phyloP scores from a whole-genome alignment of 306 rosid species.

The Cicer chorassanicum region DNA sequence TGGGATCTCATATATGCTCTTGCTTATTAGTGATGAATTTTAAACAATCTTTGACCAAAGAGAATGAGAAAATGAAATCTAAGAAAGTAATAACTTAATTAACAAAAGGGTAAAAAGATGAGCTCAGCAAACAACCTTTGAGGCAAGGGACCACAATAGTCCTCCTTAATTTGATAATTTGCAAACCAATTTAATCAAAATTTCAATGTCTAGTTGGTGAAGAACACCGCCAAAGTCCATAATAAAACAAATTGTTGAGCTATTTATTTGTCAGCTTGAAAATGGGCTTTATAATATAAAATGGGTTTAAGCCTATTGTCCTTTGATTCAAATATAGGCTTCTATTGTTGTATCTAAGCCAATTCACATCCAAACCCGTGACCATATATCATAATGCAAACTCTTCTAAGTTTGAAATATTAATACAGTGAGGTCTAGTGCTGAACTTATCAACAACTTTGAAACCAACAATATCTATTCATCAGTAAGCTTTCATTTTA shows the following conservation, averaged over 20 bases:
- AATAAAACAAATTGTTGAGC: conserved; percentile 57
- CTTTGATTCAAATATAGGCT: conserved; percentile 30
- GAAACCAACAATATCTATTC: conserved; percentile 26
- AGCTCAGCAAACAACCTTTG: conserved; percentile 26
- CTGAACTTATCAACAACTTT: conserved; percentile 1
- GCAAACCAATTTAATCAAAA: conserved; percentile 45
- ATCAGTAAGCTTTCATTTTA: conserved; percentile 46
- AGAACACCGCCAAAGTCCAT: conserved; percentile 71
- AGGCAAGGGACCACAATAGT: conserved; percentile 51
- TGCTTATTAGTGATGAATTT: conserved; percentile 20
- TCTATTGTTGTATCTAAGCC: conserved; percentile 42
- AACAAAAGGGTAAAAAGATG: conserved; percentile 25
- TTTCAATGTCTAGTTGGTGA: conserved; percentile 85
- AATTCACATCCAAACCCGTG: conserved; percentile 59
- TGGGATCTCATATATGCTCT: background rate
- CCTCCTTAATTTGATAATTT: conserved; percentile 21
- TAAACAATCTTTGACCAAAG: conserved; percentile 40
- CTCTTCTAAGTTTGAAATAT: conserved; percentile 44
- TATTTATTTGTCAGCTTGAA: conserved; percentile 61
- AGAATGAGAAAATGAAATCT: conserved; percentile 22
- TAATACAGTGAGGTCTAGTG: conserved; percentile 40
- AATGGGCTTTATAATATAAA: conserved; percentile 44
- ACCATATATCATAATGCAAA: conserved; percentile 43
- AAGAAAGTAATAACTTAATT: background rate
- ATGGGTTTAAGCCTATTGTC: conserved; percentile 8